These are phyloP conservation scores for Eragrostis tef DNA, from an alignment of 202 grass and related monocot genomes.

Conservation along the genomic window DNA sequence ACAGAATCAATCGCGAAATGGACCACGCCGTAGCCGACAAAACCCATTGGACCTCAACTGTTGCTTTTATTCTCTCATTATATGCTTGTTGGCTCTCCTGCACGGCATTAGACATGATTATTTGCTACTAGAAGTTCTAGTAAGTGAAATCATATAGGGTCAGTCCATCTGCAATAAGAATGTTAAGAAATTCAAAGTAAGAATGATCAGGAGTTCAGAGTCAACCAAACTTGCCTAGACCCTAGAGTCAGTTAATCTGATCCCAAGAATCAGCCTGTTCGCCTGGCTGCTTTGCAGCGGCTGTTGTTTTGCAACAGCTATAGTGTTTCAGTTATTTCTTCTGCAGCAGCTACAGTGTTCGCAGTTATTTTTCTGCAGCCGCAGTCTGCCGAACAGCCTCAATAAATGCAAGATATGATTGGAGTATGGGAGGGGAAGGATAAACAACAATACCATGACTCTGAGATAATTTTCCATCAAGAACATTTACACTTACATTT, in stretches of 20 bases:
- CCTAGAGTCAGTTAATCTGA: background rate
- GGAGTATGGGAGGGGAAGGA: background rate
- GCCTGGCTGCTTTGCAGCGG: too few relatives aligned
- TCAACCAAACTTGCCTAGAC: background rate
- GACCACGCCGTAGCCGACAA: constrained; percentile 46
- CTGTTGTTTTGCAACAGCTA: too few relatives aligned
- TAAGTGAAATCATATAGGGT: background rate
- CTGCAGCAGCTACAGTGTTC: too few relatives aligned
- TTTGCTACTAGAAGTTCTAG: background rate
- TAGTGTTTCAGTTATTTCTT: too few relatives aligned
- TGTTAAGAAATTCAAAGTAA: background rate
- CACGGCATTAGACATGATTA: background rate
- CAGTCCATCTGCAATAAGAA: background rate
- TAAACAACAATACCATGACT: constrained; percentile 20
- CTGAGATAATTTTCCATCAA: background rate
- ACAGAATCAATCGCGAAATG: constrained; percentile 45
- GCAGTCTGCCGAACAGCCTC: too few relatives aligned
- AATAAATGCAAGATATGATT: background rate
- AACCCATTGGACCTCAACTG: constrained; percentile 23
- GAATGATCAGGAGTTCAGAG: background rate
- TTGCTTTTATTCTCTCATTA: constrained; percentile 35
- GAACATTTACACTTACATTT: constrained; percentile 58
- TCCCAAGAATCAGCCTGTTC: too few relatives aligned
- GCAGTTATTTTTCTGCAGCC: too few relatives aligned
- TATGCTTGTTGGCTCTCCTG: background rate